Evolutionary conservation across 345 rosid species (phyloP).

Genomic region (Eucalyptus cladocalyx): DNA sequence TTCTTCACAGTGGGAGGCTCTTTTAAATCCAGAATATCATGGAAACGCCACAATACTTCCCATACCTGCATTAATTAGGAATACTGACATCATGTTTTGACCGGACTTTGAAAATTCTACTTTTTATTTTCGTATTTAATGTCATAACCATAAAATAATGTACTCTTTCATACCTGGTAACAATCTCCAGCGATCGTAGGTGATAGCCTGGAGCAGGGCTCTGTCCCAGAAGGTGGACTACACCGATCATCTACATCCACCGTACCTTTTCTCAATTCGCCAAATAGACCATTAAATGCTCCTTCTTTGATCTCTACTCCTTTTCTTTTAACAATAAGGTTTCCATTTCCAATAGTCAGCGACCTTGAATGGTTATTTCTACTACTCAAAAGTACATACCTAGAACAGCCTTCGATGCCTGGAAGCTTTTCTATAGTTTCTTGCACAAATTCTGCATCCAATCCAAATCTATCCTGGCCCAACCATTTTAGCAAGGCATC

Average conservation of each 20-base stretch:
- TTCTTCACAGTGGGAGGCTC: conserved; percentile 40
- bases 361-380: conserved; percentile 33
- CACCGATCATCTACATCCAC: conserved; percentile 15
- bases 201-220: conserved; percentile 56
- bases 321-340: conserved; percentile 33
- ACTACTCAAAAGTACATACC: conserved; percentile 43
- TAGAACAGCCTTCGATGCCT: conserved; percentile 51
- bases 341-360: conserved; percentile 57
- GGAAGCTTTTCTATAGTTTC: conserved; percentile 81
- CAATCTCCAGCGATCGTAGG: conserved; percentile 74
- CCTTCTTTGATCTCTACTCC: conserved; percentile 21
- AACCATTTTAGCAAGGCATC: conserved; percentile 57
- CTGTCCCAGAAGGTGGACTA: conserved; percentile 60
- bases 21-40: conserved; percentile 56
- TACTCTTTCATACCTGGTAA: conserved; percentile 52
- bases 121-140: neutral
- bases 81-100: neutral
- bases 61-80: conserved; percentile 42
- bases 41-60: conserved; percentile 71
- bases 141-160: neutral
- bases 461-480: conserved; percentile 82
- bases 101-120: neutral
- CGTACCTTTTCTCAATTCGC: conserved; percentile 32
- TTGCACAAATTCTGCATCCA: conserved; percentile 84
- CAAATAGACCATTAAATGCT: conserved; percentile 18